These are phyloP conservation scores for Colletotrichum lindemuthianum DNA, from an alignment of 2,329 filamentous ascomycete genomes.

Conservation along the genomic window DNA sequence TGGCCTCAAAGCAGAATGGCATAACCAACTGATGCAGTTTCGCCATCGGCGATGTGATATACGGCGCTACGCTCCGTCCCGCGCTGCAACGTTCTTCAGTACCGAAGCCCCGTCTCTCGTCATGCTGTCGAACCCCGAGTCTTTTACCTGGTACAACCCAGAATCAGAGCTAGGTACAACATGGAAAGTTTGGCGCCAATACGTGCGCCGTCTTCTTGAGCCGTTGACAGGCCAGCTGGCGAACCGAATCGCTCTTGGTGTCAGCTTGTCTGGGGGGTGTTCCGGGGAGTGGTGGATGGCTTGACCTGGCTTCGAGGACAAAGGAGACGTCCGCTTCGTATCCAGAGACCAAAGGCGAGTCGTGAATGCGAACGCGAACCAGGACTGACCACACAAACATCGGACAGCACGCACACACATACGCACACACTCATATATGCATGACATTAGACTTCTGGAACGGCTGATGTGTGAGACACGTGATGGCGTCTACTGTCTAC, in stretches of 20 bases:
- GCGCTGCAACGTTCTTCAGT: slow-evolving; percentile 1
- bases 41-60: slow-evolving; percentile 24
- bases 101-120: not conserved
- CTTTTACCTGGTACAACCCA: too few species aligned
- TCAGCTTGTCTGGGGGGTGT: not conserved
- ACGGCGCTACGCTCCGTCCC: not conserved
- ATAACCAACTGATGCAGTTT: not conserved
- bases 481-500: slow-evolving; percentile 9
- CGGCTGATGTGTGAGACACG: slow-evolving; percentile 35
- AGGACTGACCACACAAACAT: slow-evolving; percentile 5
- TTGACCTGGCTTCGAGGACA: not conserved
- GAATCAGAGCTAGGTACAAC: not conserved
- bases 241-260: slow-evolving; percentile 7
- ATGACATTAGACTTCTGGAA: slow-evolving; percentile 24
- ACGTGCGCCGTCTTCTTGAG: not conserved
- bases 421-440: too few species aligned
- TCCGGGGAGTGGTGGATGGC: not conserved
- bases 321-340: slow-evolving; percentile 9
- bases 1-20: too few species aligned
- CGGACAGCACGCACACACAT: not conserved
- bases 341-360: slow-evolving; percentile 9
- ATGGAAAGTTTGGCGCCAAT: slow-evolving; percentile 1
- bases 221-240: not conserved
- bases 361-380: slow-evolving; percentile 28
- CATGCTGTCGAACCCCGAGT: too few species aligned